Base-by-base conservation (phyloP, 257 asterid genomes). In the Thymus mandschuricus region DNA sequence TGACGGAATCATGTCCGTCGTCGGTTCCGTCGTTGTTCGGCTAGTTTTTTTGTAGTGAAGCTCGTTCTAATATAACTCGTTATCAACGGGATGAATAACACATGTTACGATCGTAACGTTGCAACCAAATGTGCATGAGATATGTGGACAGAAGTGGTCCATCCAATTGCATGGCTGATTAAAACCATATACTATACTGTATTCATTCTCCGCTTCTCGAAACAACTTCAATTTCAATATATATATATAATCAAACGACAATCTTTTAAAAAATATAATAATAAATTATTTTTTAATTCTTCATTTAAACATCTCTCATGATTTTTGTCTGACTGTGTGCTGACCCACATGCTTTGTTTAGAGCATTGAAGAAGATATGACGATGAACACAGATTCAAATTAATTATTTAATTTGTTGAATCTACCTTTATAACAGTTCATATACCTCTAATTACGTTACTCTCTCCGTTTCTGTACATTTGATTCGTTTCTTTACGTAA, bases 291-390 rank as follows among this genome's bases (percentile, higher is more conserved):
- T 1, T 8, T 11, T 40, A 8, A 50, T 50, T 51, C 12, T 3
- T 13, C 2, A 1, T 62, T 3, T 15, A 9, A 9, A 5, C 28
- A 28, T 1, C 4, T 64, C 29, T 44, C 29, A 2, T 45, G 57
- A 27, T 43, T 62, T 41, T 62, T 41, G 21, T 63, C 66, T 8
- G 66, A 62, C 54, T 63, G 9, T 43, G 38, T 63, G 54, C 54
- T 63, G 68, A 41, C 40, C 10, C 54, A 27, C 68, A 21, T 8
- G 21, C 7, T 43, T 21, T 27, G 34, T 40, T 2, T 9, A 60
- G 13, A 40, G 3, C 52, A 7, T 40, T 8, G 43, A 41, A 40
- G 51, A 60, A 43, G 51, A 61, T 40, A 61, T 21, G 11, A 60
- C 40, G 13, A 38, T 8, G 38, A n/a, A 21, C 41, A 27, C 11